These are phyloP conservation scores for Urochloa ruziziensis DNA, from an alignment of 176 grass and related monocot genomes.

Conservation along the genomic window DNA sequence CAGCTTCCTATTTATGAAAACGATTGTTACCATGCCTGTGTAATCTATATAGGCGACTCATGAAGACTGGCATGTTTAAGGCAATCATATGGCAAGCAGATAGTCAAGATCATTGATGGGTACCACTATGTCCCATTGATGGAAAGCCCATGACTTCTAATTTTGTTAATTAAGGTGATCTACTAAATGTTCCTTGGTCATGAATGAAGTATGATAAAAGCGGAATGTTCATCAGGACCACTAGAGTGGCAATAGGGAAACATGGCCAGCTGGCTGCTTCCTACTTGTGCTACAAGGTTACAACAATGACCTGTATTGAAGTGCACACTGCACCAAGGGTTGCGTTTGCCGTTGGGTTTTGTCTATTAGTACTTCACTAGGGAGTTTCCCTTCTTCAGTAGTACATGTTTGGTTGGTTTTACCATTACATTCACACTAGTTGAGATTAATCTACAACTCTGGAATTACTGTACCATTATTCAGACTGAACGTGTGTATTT, in stretches of 20 bases:
- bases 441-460: no score
- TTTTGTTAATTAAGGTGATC: constrained; percentile 25
- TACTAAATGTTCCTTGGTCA: constrained; percentile 15
- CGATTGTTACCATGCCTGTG: background rate
- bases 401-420: background rate
- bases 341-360: constrained; percentile 19
- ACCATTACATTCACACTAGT: background rate
- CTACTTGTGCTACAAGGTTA: constrained; percentile 7
- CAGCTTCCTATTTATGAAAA: no score
- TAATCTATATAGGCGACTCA: background rate
- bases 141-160: constrained; percentile 22
- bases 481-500: background rate
- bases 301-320: constrained; percentile 27
- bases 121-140: constrained; percentile 12
- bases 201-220: constrained; percentile 40
- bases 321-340: background rate
- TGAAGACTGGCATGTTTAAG: background rate
- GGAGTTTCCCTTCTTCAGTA: background rate
- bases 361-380: background rate
- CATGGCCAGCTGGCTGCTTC: constrained; percentile 22
- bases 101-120: constrained; percentile 21
- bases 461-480: no score
- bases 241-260: constrained; percentile 12
- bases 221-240: constrained; percentile 37
- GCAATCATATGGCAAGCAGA: background rate